A percentile compares a stretch with the other conserved stretches of the same genome.
Evolutionary conservation across 768 basidiomycete species (phyloP).

Genomic region (Astraeus odoratus): DNA sequence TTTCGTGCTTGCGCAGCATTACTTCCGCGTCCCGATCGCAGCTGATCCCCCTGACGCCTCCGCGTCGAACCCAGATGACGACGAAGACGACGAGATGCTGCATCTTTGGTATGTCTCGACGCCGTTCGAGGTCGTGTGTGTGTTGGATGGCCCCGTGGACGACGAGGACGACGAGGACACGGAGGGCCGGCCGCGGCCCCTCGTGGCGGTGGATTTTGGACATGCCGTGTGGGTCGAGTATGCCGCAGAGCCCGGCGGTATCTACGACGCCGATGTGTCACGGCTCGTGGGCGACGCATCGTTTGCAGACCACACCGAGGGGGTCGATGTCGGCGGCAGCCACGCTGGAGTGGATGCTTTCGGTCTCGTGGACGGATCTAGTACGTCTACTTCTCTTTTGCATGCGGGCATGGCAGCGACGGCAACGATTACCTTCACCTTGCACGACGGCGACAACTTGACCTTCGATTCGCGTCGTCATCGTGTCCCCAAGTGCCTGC

Average conservation of each 20-base stretch:
- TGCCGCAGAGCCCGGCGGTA: slow-evolving; percentile 25
- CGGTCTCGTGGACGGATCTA: slow-evolving; percentile 7
- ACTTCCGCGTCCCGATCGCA: slow-evolving; percentile 62
- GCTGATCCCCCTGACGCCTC: slow-evolving; percentile 10
- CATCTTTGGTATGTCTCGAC: slow-evolving; percentile 64
- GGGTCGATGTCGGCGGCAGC: slow-evolving; percentile 16
- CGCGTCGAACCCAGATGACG: slow-evolving; percentile 5
- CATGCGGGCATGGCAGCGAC: neutral
- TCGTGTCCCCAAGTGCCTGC: slow-evolving; percentile 41
- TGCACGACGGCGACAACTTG: slow-evolving; percentile 14
- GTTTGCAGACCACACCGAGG: slow-evolving; percentile 24
- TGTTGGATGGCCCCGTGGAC: slow-evolving; percentile 37
- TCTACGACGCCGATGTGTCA: slow-evolving; percentile 23
- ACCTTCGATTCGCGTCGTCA: slow-evolving; percentile 21
- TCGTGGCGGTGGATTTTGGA: slow-evolving; percentile 83
- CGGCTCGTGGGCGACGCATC: slow-evolving; percentile 20
- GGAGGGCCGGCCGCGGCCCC: slow-evolving; percentile 50
- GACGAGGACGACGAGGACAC: slow-evolving; percentile 28
- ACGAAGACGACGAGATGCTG: slow-evolving; percentile 50
- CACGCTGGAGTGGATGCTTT: slow-evolving; percentile 5
- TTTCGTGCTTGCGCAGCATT: slow-evolving; percentile 69
- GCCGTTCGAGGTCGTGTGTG: slow-evolving; percentile 67
- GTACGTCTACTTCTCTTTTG: slow-evolving; percentile 3
- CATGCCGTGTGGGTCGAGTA: slow-evolving; percentile 83
- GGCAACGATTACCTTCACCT: slow-evolving; percentile 8